Evolutionary conservation across 805 yeast species (phyloP), one percentile per base, ranked within the genome.

Genomic region (Wickerhamomyces bisporus): DNA sequence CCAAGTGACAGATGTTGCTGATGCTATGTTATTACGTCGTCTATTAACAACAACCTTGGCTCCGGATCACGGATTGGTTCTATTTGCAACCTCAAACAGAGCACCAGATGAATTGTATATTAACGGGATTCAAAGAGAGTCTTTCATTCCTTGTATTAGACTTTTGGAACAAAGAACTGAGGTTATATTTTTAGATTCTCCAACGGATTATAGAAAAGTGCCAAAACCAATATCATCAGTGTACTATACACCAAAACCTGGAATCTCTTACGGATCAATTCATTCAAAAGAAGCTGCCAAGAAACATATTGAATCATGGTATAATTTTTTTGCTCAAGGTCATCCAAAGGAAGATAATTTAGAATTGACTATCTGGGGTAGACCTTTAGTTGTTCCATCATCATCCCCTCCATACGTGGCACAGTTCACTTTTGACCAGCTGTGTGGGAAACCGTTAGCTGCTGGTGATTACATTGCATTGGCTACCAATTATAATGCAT

Each of bases 1-100:
- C 57, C 98, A 93, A 62, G 98, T 93, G 30, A 87, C 96, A 1
- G 98, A 93, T 60, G 97, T 93, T 23, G 98, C 98, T 0, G 98
- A 93, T 61, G 98, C 98, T 2, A 93, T 93, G 98, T 70, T 93
- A 25, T 68, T 93, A 30, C 75, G 98, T 45, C 70, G 96, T 35
- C 65, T 89, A 28, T 55, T 86, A 29, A 75, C 77, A 51, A 61
- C 77, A 27, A 68, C 86, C n/a, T 62, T 89, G 40, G 74, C 82
- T 32, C 76, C 80, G 1, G 75, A 81, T 36, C 82, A 83, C 53
- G 98, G 98, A 1, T 80, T 89, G 17, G 79, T 89, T 2, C 64
- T 93, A 9, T 89, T 93, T 66, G 89, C 96, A 20, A 93, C 98
- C 2, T 87, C 96, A 7, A 93, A 93, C 61, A 77, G 98, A 50